Base-by-base conservation (phyloP, 768 basidiomycete species). In the Amanita rubescens region DNA sequence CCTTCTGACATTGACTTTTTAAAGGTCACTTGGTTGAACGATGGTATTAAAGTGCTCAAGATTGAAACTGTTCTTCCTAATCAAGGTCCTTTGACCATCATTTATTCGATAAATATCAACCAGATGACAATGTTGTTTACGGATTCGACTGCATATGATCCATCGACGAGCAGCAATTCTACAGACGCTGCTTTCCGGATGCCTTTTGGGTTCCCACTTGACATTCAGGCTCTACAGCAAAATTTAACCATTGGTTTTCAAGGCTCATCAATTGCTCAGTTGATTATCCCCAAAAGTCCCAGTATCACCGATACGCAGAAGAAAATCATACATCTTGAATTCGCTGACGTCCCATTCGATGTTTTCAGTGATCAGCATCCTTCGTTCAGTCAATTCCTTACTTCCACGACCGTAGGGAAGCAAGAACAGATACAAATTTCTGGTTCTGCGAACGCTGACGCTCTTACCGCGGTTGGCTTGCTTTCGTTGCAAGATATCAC, bases 11-110 rank as follows among this genome's bases (percentile, higher is more conserved):
- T 54, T 5, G 27, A 6, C 39, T 19, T 38, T 39, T 55, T 8
- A 9, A 54, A 85, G 82, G 83, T 83, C 11, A 76, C 79, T 3
- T 89, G 86, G 87, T 68, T 89, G 20, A 85, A 87, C 59, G 76
- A 81, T 46, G 87, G 78, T 22, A 86, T 89, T 63, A 78, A 83
- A 65, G 71, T 72, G 25, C 77, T 89, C 14, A 68, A 73, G 49
- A 72, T 89, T 2, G 71, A 71, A 5, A 79, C 85, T 0, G 69
- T 78, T 22, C 71, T 89, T 32, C 86, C 84, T 3, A 83, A 84
- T 59, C 76, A 71, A 46, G 86, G 87, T 14, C 67, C 72, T 12
- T 73, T 82, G 53, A 65, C 79, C 19, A 69, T 89, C 59, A 88
- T 89, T 63, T 77, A 81, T 60, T 78, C 80, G 3, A 82, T 89